Base-by-base conservation (phyloP, 2,329 filamentous ascomycete species). In the Diaporthe sp. region DNA sequence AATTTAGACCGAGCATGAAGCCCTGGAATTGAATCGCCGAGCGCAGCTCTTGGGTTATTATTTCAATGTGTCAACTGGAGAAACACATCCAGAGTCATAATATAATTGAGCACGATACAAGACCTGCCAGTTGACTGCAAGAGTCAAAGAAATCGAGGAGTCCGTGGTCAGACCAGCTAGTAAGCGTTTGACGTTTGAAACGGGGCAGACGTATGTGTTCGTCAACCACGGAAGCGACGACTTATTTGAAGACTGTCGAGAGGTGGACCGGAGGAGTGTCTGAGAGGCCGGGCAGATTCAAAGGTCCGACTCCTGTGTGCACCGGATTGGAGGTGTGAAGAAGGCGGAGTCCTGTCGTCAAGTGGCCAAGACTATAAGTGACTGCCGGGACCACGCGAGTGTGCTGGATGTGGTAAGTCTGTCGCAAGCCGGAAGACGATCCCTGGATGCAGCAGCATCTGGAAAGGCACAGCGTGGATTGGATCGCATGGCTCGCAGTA, bases 251-350 rank as follows among this genome's bases (percentile, higher is more conserved):
- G 65, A 69, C 49, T 42, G 65, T n/a, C 15, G 49, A 28, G 65
- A 55, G 49, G n/a, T 55, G 65, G 46, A 55, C 49, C 65, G 34
- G 34, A 42, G 65, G 22, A 68, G 65, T 25, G 46, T 8, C 42
- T 39, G 15, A 28, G 17, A 53, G 65, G n/a, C 65, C 65, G 65
- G 65, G 46, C 46, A 55, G n/a, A 69, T 55, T 55, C 49, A 69
- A 15, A 69, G 49, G 65, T 69, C 65, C 65, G 65, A 69, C 65
- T 69, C 65, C 65, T 55, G 49, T 55, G 65, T 28, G 49, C 46
- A 39, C 65, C 3, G 13, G 12, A 68, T 68, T 53, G 46, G 2
- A 13, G 46, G 22, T 3, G 34, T 15, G 31, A 15, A 39, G 22
- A 42, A 68, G 62, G 62, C 46, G 62, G 62, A 68, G 46, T 53